Evolutionary conservation across 2,329 filamentous ascomycete species (phyloP).

Genomic region (Apiospora aurea): DNA sequence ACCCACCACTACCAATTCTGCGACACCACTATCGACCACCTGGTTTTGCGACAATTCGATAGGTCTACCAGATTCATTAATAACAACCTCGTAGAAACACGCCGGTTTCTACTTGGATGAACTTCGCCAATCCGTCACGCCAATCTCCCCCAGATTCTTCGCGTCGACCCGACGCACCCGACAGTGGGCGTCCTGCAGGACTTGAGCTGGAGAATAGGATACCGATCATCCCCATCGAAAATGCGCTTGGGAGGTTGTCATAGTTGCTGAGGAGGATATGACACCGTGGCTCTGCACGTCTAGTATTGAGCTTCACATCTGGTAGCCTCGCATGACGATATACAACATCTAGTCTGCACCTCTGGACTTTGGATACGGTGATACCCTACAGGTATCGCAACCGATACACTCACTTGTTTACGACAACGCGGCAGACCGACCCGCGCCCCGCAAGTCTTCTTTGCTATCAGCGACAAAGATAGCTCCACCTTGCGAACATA

Average conservation of each 20-base stretch:
- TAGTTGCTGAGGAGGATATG: constrained; percentile 22
- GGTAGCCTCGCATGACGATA: constrained; percentile 16
- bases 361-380: constrained; percentile 9
- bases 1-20: not conserved
- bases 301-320: constrained; percentile 5
- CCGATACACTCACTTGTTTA: constrained; percentile 6
- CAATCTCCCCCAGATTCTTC: not conserved
- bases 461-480: not conserved
- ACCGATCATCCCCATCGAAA: not conserved
- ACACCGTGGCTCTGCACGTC: constrained; percentile 16
- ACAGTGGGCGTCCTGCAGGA: not conserved
- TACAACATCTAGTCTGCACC: not conserved
- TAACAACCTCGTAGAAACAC: not conserved
- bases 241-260: constrained; percentile 13
- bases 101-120: not conserved
- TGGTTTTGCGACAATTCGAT: constrained; percentile 6
- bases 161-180: constrained; percentile 1
- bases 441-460: not conserved
- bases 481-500: constrained; percentile 1
- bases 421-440: not conserved
- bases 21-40: constrained; percentile 12
- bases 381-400: constrained; percentile 12
- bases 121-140: not conserved
- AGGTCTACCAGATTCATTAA: not conserved
- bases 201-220: not conserved